Base-by-base conservation (phyloP, 108 stramenopile genomes). In the Skeletonema tropicum region DNA sequence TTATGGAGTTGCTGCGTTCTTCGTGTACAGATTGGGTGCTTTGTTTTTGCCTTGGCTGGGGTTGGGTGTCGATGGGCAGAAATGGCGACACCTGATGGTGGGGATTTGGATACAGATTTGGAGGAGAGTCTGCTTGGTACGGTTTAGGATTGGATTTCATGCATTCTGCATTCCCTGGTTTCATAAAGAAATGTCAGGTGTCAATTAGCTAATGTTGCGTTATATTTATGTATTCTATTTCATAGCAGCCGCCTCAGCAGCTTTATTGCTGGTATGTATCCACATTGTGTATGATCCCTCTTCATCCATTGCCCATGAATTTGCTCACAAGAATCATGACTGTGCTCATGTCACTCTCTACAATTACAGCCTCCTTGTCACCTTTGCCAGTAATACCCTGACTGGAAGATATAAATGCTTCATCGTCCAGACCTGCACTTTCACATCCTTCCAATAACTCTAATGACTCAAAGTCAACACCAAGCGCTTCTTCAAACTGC, bases 381-480 rank as follows among this genome's bases (percentile, higher is more conserved):
- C 21, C 52, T 7, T 25, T 23, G 7, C 23, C 52, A 23, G 23
- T 6, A 9, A 23, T 55, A 7, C 19, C 10, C 25, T 45, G 39
- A 45, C 65, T 26, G 14, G 65, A 39, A 13, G 55, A 57, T 42
- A 61, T 67, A 67, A 75, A 75, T 12, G 74, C 59, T n/a, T 67
- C 42, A 25, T 23, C 29, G 36, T 35, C 17, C 15, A 67, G 36
- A 15, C 38, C 45, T n/a, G n/a, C 48, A 68, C 70, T 69, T 23
- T 70, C 68, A 25, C 68, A 69, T 0, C 62, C 75, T 26, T 29
- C 8, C 17, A 30, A 31, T 12, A 76, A 17, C 38, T 14, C 61
- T 30, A 23, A 46, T 45, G 49, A 67, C 13, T 64, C 73, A 73
- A 88, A 86, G 64, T 90, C 77, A 14, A 88, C 87, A 30, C 82